Conservation (phyloP, 73 alveolate species). For the Stentor coeruleus region DNA sequence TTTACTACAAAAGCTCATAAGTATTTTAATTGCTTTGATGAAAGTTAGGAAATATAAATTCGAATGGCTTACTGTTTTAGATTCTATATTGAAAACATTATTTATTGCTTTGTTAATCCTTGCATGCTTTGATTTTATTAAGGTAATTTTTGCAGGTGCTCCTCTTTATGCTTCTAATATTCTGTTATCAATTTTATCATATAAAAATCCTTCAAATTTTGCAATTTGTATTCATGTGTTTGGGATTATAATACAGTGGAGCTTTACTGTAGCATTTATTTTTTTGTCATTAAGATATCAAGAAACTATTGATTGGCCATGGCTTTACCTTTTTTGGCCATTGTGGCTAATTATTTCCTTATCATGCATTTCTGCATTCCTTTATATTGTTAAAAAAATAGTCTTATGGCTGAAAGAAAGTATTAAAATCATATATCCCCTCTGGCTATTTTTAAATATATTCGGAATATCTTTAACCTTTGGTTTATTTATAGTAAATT, state of each 20-base stretch:
- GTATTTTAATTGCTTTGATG: neutral
- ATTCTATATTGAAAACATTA: too few species aligned
- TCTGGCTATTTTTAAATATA: too few species aligned
- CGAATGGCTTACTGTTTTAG: neutral
- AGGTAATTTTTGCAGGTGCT: neutral
- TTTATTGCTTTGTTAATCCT: neutral
- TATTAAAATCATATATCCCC: too few species aligned
- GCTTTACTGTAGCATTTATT: neutral
- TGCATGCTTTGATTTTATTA: neutral
- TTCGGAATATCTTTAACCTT: too few species aligned
- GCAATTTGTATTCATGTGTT: neutral
- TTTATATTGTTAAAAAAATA: too few species aligned
- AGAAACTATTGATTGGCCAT: neutral
- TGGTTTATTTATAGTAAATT: too few species aligned
- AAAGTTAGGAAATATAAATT: neutral
- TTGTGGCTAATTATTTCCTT: too few species aligned
- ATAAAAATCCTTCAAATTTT: neutral
- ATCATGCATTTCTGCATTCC: too few species aligned
- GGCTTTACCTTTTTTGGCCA: neutral
- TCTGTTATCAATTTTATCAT: neutral
- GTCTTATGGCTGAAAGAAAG: too few species aligned
- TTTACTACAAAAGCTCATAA: neutral
- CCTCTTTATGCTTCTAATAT: neutral
- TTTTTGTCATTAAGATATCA: neutral
- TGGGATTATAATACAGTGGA: neutral